Evolutionary conservation across 805 yeast species (phyloP), one percentile per base, ranked within the genome.

Genomic region (Spathaspora passalidarum): DNA sequence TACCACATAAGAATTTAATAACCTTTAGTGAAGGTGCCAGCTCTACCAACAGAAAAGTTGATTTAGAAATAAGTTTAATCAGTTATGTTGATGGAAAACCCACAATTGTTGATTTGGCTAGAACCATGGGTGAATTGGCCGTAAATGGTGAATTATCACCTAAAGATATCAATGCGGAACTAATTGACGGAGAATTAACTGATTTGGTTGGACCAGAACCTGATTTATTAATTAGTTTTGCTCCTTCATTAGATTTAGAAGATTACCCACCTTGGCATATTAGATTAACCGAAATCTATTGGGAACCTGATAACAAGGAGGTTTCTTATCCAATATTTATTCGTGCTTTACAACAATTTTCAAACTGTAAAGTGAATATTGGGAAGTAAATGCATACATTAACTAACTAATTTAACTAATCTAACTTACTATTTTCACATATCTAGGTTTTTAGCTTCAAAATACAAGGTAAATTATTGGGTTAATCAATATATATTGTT

Each of bases 211-310:
- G 96, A 1, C 76, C 75, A n/a, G 99, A 94, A 62, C 98, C 99
- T 0, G 99, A 94, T 61, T 75, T 94, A 51, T 71, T 94, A 40
- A 72, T 94, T 23, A 68, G 87, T 44, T 94, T 92, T 62, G 89
- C 89, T 17, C 96, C 97, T n/a, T 73, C 76, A 10, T 72, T 94
- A 51, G 96, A 90, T 61, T 75, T 94, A 42, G 96, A 90, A 65
- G 97, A 96, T 14, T 94, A 84, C 63, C 98, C 98, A 17, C 99
- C 99, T 22, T 94, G 99, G 99, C 98, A 92, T 60, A 80, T 89
- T 29, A 79, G 99, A 51, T 76, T 95, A 44, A 80, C 90, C 5
- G 99, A 94, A 61, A 81, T 94, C 58, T 91, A 84, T 66, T 87
- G 95, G 88, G 92, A 89, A 59, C 85, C 86, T 2, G 96, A 88